phyloP scores from a whole-genome alignment of 2,329 filamentous ascomycete genomes.

The Magnaporthiopsis poae region DNA sequence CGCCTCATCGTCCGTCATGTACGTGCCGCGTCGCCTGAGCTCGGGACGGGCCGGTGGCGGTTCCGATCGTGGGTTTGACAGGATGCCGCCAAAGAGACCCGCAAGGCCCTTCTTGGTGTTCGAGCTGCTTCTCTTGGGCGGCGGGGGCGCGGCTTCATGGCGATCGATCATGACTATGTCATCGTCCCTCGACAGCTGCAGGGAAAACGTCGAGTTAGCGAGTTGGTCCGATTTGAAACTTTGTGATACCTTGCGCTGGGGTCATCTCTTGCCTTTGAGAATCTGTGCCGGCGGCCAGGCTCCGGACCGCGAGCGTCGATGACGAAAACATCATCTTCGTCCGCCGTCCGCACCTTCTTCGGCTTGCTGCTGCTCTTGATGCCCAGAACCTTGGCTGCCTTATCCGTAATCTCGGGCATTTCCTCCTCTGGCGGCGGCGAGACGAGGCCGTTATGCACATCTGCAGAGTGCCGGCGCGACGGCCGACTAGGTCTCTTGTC shows the following conservation, averaged over 20 bases:
- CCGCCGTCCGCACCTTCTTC: conserved; percentile 32
- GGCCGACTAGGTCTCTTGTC: conserved; percentile 49
- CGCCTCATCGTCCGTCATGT: conserved; percentile 42
- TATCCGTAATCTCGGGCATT: conserved; percentile 54
- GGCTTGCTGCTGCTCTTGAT: conserved; percentile 32
- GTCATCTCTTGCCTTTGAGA: conserved; percentile 28
- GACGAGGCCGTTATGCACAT: conserved; percentile 53
- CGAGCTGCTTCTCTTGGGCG: conserved; percentile 53
- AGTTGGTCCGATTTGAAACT: neutral
- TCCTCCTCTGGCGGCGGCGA: conserved; percentile 67
- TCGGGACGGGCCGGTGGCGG: conserved; percentile 27
- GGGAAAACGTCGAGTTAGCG: neutral
- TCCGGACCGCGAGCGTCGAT: conserved; percentile 30
- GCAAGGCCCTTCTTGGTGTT: conserved; percentile 50
- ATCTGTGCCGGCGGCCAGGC: conserved; percentile 31
- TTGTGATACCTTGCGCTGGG: neutral
- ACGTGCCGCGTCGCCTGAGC: conserved; percentile 40
- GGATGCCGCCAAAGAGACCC: conserved; percentile 49
- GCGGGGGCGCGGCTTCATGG: conserved; percentile 33
- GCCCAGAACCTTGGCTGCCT: conserved; percentile 71
- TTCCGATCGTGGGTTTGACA: conserved; percentile 31
- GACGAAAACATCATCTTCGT: conserved; percentile 41
- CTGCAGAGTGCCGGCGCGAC: conserved; percentile 60
- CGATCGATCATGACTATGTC: conserved; percentile 50
- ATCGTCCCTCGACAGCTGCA: conserved; percentile 34